A percentile compares a stretch with the other conserved stretches of the same genome.
Conservation (phyloP, 805 yeast genomes). For the Suhomyces faveliae region DNA sequence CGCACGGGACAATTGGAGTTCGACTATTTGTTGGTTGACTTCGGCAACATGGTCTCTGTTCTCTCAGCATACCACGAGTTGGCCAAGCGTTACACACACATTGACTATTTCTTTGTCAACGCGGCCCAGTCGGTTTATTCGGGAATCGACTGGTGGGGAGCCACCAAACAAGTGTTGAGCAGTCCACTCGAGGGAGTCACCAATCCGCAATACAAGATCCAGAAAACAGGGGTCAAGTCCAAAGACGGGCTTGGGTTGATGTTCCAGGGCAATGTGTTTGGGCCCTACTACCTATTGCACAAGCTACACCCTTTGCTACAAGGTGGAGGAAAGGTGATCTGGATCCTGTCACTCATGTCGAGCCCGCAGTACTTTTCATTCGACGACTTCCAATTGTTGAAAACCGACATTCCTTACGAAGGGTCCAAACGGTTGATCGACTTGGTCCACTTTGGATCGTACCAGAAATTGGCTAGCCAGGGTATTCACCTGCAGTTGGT, state of each 20-base stretch:
- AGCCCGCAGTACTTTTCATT: conserved; percentile 70
- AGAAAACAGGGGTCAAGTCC: conserved; percentile 72
- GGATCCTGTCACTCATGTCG: conserved; percentile 87
- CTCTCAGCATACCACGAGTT: conserved; percentile 73
- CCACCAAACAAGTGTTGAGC: conserved; percentile 60
- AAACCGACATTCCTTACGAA: conserved; percentile 73
- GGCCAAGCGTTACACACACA: conserved; percentile 55
- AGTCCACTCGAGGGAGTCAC: conserved; percentile 85
- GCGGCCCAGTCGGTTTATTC: conserved; percentile 87
- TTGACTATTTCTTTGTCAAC: conserved; percentile 80
- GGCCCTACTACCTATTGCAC: conserved; percentile 83
- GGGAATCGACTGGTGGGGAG: conserved; percentile 85
- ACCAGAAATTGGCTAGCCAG: conserved; percentile 43
- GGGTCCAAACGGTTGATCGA: conserved; percentile 90
- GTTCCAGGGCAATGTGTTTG: conserved; percentile 95
- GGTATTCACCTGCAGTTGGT: conserved; percentile 69
- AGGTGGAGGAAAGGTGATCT: conserved; percentile 66
- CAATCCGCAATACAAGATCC: conserved; percentile 80
- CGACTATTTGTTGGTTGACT: conserved; percentile 88
- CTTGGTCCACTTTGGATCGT: conserved; percentile 73
- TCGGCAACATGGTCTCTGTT: conserved; percentile 84
- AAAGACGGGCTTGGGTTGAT: conserved; percentile 80
- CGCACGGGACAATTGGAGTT: conserved; percentile 67
- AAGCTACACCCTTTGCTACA: conserved; percentile 57
- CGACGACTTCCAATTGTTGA: conserved; percentile 69